Percentiles rank a stretch among this genome's conserved stretches.
phyloP scores from a whole-genome alignment of 441 rosid genomes.

The Pelargonium hybrid region DNA sequence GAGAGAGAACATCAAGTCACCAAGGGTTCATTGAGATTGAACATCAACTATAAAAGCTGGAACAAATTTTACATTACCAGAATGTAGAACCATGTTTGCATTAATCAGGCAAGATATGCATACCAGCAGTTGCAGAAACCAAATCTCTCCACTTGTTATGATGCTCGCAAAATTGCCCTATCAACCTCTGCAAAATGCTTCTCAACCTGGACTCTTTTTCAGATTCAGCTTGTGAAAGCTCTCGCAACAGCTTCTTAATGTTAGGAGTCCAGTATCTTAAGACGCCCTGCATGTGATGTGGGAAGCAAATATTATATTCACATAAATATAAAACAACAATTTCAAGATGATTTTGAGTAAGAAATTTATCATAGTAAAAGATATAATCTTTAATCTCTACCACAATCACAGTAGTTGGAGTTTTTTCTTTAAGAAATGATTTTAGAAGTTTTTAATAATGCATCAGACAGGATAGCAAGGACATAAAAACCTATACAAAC shows the following conservation, averaged over 20 bases:
- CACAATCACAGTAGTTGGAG: slow-evolving; percentile 1
- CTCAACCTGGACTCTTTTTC: slow-evolving; percentile 67
- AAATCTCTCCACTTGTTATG: slow-evolving; percentile 75
- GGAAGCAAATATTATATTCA: neutral
- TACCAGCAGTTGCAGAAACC: slow-evolving; percentile 77
- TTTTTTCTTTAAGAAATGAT: neutral
- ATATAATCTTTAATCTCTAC: slow-evolving; percentile 9
- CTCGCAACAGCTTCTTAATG: slow-evolving; percentile 58
- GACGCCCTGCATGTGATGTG: slow-evolving; percentile 51
- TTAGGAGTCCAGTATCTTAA: slow-evolving; percentile 65
- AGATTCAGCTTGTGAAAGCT: slow-evolving; percentile 72
- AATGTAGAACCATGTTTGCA: slow-evolving; percentile 10
- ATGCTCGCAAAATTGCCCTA: slow-evolving; percentile 60
- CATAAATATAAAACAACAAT: neutral
- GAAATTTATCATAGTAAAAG: neutral
- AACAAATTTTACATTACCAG: slow-evolving; percentile 4
- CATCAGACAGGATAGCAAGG: neutral
- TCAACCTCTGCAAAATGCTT: slow-evolving; percentile 66
- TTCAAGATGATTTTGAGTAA: neutral
- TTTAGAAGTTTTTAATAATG: neutral
- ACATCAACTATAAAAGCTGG: neutral
- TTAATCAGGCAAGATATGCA: slow-evolving; percentile 12
- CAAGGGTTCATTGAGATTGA: no score
- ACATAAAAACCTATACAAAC: neutral
- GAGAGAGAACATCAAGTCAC: neutral